Percentiles rank a stretch among this genome's conserved stretches.
Conservation (phyloP, 257 asterid species). For the Nicotiana obtusifolia region DNA sequence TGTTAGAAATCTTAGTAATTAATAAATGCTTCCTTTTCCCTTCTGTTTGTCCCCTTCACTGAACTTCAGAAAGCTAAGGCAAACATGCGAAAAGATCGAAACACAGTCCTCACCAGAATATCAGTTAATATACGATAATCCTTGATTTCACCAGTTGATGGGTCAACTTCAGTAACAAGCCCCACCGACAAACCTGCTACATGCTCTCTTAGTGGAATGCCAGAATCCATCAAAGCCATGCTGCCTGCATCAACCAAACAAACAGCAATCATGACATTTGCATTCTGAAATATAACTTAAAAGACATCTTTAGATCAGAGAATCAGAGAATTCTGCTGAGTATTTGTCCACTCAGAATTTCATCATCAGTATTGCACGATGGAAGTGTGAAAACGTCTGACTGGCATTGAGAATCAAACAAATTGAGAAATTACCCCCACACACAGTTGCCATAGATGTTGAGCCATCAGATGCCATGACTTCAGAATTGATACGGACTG, state of each 20-base stretch:
- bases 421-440: constrained; percentile 63
- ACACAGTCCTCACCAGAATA: constrained; percentile 57
- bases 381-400: background rate
- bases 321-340: background rate
- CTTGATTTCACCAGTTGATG: constrained; percentile 78
- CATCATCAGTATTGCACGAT: constrained; percentile 5
- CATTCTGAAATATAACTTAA: constrained; percentile 4
- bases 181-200: constrained; percentile 95
- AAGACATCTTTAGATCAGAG: background rate
- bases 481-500: constrained; percentile 91
- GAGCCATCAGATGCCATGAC: constrained; percentile 99
- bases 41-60: background rate
- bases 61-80: background rate
- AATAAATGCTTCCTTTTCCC: background rate
- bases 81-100: background rate
- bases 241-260: constrained; percentile 53
- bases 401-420: background rate
- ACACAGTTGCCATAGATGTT: constrained; percentile 98
- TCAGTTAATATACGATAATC: constrained; percentile 82
- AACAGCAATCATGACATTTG: background rate
- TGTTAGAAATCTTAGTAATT: too few relatives aligned
- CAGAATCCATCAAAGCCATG: constrained; percentile 99
- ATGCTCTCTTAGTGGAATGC: constrained; percentile 78
- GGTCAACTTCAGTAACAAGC: constrained; percentile 72
- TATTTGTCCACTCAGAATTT: background rate